Base-by-base conservation (phyloP, 2,329 filamentous ascomycete species). In the Fusarium xyrophilum region DNA sequence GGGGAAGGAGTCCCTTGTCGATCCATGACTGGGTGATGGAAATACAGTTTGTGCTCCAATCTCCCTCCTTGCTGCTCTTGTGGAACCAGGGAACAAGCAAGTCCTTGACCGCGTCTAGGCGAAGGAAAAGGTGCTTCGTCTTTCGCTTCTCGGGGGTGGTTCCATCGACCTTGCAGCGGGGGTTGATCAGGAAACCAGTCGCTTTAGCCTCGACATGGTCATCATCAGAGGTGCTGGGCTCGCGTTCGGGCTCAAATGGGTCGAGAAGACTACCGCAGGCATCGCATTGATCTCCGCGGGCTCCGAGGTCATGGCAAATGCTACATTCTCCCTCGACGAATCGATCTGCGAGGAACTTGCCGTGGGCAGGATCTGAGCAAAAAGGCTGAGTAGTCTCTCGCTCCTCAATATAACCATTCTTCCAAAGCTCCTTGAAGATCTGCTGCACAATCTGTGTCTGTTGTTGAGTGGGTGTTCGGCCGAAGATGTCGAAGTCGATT, bases 381-480 rank as follows among this genome's bases (percentile, higher is more conserved):
- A 93, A 98, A 27, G 95, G 93, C 79, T 99, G 96, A 28, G 88
- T 91, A 13, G 93, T 96, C 61, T 90, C 91, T 69, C 92, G 88
- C 84, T 98, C 93, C 78, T 94, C 91, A 61, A 98, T 85, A 76
- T 89, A 97, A 30, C 92, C 93, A 74, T 97, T 97, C 68, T 96
- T 86, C 81, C 93, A 86, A n/a, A 99, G 87, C 78, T 93, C 90
- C 58, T 84, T 83, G 80, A 98, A 98, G 70, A 98, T 94, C 68
- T 92, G 88, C 80, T 98, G 96, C 13, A 94, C 92, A 73, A 99
- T 98, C 71, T 93, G 88, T 25, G 93, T 97, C 80, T 98, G 96
- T 74, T 96, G 88, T 56, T 87, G 81, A 21, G 95, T 98, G 6
- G 94, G 93, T 8, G 96, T 98, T 63, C 94, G 91, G 67, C 94